Evolutionary conservation across 345 rosid genomes (phyloP).

Genomic region (Citrus hindsii): DNA sequence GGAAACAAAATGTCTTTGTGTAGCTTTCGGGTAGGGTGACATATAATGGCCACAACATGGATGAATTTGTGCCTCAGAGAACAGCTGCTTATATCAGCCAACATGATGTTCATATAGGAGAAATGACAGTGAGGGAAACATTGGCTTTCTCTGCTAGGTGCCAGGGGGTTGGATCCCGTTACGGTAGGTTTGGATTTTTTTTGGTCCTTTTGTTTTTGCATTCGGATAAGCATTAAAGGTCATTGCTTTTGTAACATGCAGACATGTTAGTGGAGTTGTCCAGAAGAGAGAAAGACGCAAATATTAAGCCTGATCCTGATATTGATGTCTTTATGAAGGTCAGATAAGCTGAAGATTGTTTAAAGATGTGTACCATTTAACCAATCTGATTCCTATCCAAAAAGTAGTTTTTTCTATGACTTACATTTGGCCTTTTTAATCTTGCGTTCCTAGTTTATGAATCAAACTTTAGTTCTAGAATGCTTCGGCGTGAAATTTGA

Average conservation of each 20-base stretch:
- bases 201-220: background rate
- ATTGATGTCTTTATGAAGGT: constrained; percentile 80
- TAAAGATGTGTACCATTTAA: background rate
- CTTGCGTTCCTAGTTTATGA: no score
- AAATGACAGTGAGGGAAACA: constrained; percentile 86
- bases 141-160: constrained; percentile 79
- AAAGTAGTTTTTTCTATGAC: background rate
- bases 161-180: constrained; percentile 60
- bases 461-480: no score
- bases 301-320: constrained; percentile 76
- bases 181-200: constrained; percentile 27
- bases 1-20: background rate
- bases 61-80: constrained; percentile 46
- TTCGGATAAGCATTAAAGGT: background rate
- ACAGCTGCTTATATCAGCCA: constrained; percentile 64
- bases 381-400: background rate
- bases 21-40: constrained; percentile 41
- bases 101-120: constrained; percentile 69
- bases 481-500: no score
- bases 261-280: constrained; percentile 62
- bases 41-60: constrained; percentile 42
- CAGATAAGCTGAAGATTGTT: background rate
- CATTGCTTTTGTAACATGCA: constrained; percentile 7
- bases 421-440: no score
- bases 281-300: constrained; percentile 74